Evolutionary conservation across 306 rosid genomes (phyloP).

Genomic region (Lablab purpureus): DNA sequence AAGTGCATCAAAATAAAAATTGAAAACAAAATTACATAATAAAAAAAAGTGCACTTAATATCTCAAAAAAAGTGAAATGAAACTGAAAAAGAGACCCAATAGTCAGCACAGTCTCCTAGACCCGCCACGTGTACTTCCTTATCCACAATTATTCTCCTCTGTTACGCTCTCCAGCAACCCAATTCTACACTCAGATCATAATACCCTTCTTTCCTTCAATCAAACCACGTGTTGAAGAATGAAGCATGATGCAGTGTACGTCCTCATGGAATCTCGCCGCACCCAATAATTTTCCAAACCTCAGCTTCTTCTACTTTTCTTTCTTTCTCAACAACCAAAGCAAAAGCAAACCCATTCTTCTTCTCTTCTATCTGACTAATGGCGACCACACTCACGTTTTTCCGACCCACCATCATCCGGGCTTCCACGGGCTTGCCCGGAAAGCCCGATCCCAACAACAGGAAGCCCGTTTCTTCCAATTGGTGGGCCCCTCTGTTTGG

Average conservation of each 20-base stretch:
- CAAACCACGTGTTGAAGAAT: not conserved
- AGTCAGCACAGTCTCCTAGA: not conserved
- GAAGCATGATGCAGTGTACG: too few species aligned
- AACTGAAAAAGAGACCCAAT: not conserved
- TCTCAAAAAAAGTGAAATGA: not conserved
- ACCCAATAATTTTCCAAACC: not conserved
- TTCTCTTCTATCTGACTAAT: slow-evolving; percentile 23
- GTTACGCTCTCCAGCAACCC: not conserved
- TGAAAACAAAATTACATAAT: not conserved
- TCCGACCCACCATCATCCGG: slow-evolving; percentile 49
- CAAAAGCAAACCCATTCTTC: not conserved
- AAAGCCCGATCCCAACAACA: slow-evolving; percentile 50
- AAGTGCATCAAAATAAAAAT: not conserved
- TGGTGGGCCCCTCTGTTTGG: slow-evolving; percentile 83
- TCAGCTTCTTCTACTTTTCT: not conserved
- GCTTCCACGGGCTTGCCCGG: slow-evolving; percentile 47
- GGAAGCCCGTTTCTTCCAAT: slow-evolving; percentile 51
- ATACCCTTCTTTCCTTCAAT: not conserved
- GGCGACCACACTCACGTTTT: slow-evolving; percentile 57
- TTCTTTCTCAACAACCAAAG: not conserved
- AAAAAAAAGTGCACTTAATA: slow-evolving; percentile 4
- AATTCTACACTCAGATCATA: not conserved
- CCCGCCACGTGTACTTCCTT: slow-evolving; percentile 1
- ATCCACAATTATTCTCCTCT: slow-evolving; percentile 21
- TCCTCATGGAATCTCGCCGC: not conserved